Percentiles rank a stretch among this genome's conserved stretches.
These are phyloP conservation scores for Diaporthe capsici DNA, from an alignment of 2,329 filamentous ascomycete species.

Conservation along the genomic window DNA sequence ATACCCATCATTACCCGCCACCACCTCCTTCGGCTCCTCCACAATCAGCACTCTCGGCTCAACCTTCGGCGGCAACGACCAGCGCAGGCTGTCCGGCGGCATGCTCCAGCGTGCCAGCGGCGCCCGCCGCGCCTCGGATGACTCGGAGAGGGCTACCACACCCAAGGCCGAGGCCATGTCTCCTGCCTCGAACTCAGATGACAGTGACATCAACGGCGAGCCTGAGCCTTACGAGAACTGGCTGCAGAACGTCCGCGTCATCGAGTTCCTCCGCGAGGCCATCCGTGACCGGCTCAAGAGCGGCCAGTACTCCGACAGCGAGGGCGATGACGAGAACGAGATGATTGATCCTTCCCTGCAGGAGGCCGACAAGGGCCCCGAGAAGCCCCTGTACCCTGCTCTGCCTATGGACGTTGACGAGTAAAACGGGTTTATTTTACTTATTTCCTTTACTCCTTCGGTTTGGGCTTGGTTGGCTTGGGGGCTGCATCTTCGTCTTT, in stretches of 20 bases:
- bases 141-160: slow-evolving; percentile 57
- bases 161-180: slow-evolving; percentile 61
- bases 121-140: slow-evolving; percentile 56
- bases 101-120: slow-evolving; percentile 73
- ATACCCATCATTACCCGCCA: slow-evolving; percentile 82
- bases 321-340: slow-evolving; percentile 46
- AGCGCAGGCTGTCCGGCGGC: slow-evolving; percentile 74
- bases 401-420: slow-evolving; percentile 46
- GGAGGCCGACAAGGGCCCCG: slow-evolving; percentile 47
- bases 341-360: slow-evolving; percentile 50
- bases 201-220: slow-evolving; percentile 69
- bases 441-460: not conserved
- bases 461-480: slow-evolving; percentile 8
- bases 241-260: slow-evolving; percentile 76
- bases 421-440: not conserved
- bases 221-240: slow-evolving; percentile 75
- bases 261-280: slow-evolving; percentile 73
- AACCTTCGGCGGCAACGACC: slow-evolving; percentile 72
- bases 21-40: slow-evolving; percentile 78
- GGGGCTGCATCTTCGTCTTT: slow-evolving; percentile 18
- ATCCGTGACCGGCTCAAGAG: slow-evolving; percentile 70
- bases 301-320: slow-evolving; percentile 64
- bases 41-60: slow-evolving; percentile 80
- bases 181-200: slow-evolving; percentile 67
- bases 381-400: slow-evolving; percentile 53